phyloP scores from a whole-genome alignment of 441 rosid species.

The Francoa sonchifolia region DNA sequence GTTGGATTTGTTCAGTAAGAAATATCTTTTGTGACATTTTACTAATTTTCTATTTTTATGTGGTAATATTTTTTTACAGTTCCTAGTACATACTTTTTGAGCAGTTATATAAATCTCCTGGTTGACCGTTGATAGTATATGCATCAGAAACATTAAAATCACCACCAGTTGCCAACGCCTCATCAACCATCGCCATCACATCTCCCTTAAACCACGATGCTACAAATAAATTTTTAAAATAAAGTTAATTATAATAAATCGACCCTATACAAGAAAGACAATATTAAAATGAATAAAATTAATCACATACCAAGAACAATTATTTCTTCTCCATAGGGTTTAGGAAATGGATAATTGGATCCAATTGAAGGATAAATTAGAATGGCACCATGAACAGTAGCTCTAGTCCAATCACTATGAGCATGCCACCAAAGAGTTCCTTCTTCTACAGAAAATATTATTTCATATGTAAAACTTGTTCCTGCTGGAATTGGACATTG shows the following conservation, averaged over 20 bases:
- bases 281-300: not conserved
- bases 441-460: conserved; percentile 12
- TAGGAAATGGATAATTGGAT: conserved; percentile 25
- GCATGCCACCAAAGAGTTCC: too few species aligned
- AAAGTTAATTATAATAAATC: not conserved
- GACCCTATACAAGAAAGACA: not conserved
- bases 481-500: conserved; percentile 15
- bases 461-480: conserved; percentile 9
- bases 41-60: too few species aligned
- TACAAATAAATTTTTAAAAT: not conserved
- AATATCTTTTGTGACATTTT: too few species aligned
- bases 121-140: conserved; percentile 19
- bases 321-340: conserved; percentile 20
- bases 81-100: conserved; percentile 11
- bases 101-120: conserved; percentile 19
- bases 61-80: not conserved
- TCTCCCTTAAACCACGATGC: conserved; percentile 21
- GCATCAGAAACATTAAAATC: conserved; percentile 8
- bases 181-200: conserved; percentile 9
- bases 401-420: conserved; percentile 42
- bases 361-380: conserved; percentile 23
- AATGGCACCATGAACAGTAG: conserved; percentile 37
- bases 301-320: conserved; percentile 9
- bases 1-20: too few species aligned
- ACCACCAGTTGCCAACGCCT: conserved; percentile 13